Evolutionary conservation across 1,284 basidiomycete species (phyloP), one percentile per base, ranked within the genome.

Genomic region (Flammula alnicola): DNA sequence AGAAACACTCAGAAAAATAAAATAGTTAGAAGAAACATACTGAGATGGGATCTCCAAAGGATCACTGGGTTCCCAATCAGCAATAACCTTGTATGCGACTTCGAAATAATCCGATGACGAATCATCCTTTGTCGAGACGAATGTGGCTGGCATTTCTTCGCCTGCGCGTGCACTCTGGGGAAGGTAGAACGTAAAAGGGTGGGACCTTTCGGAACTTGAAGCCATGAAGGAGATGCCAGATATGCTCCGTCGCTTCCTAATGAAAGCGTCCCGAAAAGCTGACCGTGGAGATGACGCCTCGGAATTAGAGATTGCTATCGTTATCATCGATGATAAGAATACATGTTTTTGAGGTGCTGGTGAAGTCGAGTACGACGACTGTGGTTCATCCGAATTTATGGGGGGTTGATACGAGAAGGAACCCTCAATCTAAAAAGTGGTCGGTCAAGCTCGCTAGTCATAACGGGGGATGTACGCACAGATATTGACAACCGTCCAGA

Each of bases 111-210:
- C 49, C 25, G 51, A 33, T 1, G 47, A 49, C 6, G 47, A 47
- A 19, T 50, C 29, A 19, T 61, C 57, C 23, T 60, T 60, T 10
- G 62, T 50, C 3, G 66, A 64, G 22, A 71, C 72, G 57, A 84
- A 84, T 0, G 81, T 80, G 0, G 81, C 71, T 0, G 86, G 86
- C 29, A 88, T 65, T 56, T 84, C 82, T 57, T 84, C 83, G 0
- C 79, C 78, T 1, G 68, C 59, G 38, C 75, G 66, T 23, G 64
- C 67, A 39, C 78, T 72, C 25, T 69, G 74, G 23, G 84, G 82
- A 19, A 87, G 69, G 3, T 79, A 73, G 53, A 88, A 84, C 4
- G 69, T 66, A 57, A 87, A 88, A 5, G 81, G 73, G 62, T 77
- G 81, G 0, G 73, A 71, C 43, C 77, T 72, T 43, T 74, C 66